phyloP scores from a whole-genome alignment of 768 basidiomycete species.

The Leccinum aurantiacum region DNA sequence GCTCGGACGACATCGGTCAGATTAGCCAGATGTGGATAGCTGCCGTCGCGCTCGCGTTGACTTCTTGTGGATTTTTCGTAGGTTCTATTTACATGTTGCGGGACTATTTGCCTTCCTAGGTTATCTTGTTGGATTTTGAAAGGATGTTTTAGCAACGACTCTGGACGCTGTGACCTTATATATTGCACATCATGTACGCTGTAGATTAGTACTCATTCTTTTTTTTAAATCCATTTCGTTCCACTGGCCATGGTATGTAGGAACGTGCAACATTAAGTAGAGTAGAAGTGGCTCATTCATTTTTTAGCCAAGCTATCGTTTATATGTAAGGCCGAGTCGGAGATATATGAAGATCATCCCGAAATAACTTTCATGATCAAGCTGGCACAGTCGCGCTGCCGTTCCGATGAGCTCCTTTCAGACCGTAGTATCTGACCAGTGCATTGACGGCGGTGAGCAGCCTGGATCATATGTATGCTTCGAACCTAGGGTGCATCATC shows the following conservation, averaged over 20 bases:
- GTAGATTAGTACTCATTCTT: background rate
- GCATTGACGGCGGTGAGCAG: too few relatives aligned
- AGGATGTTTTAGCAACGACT: background rate
- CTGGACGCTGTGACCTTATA: background rate
- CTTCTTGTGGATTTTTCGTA: slow-evolving; percentile 24
- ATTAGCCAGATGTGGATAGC: slow-evolving; percentile 38
- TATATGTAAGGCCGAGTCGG: background rate
- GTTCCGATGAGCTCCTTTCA: background rate
- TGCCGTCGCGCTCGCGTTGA: slow-evolving; percentile 31
- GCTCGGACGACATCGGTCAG: slow-evolving; percentile 18
- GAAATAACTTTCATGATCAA: background rate
- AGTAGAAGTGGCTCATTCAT: background rate
- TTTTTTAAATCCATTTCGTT: background rate
- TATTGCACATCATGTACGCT: background rate
- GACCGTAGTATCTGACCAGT: background rate
- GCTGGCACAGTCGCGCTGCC: background rate
- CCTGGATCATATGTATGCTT: background rate
- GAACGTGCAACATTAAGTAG: too few relatives aligned
- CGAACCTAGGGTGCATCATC: background rate
- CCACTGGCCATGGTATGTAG: too few relatives aligned
- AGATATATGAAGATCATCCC: background rate
- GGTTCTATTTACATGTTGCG: slow-evolving; percentile 26
- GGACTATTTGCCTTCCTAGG: slow-evolving; percentile 13
- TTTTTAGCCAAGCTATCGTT: background rate
- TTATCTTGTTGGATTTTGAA: background rate